phyloP scores from a whole-genome alignment of 1,284 basidiomycete genomes.

The Ceratobasidium sp. region DNA sequence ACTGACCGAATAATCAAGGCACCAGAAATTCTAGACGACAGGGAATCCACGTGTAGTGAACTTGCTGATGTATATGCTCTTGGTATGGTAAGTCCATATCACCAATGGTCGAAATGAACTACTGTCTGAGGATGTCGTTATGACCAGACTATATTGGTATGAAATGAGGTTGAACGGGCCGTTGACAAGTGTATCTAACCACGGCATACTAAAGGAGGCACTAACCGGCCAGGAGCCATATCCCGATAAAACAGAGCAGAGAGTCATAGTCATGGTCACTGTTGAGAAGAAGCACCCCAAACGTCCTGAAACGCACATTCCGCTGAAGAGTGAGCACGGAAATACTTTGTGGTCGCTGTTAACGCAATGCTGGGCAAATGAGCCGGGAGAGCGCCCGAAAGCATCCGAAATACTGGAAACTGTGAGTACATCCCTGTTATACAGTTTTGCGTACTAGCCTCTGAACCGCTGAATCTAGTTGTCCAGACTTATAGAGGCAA shows the following conservation, averaged over 20 bases:
- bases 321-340: background rate
- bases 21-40: background rate
- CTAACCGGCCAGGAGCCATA: background rate
- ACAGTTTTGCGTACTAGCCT: too few species aligned
- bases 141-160: background rate
- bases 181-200: background rate
- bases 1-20: background rate
- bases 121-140: background rate
- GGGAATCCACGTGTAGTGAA: background rate
- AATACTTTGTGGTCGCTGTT: background rate
- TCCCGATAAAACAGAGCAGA: background rate
- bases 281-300: background rate
- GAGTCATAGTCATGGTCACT: background rate
- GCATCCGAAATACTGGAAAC: background rate
- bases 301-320: too few species aligned
- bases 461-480: too few species aligned
- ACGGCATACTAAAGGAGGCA: background rate
- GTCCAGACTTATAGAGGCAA: too few species aligned
- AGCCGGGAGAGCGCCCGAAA: background rate
- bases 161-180: background rate
- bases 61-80: background rate
- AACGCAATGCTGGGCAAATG: background rate
- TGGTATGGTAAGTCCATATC: conserved; percentile 5
- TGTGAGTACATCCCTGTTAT: background rate
- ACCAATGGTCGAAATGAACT: background rate